These are phyloP conservation scores for Ulota crispa DNA, from an alignment of 225 moss, liverwort and hornwort genomes.

Conservation along the genomic window DNA sequence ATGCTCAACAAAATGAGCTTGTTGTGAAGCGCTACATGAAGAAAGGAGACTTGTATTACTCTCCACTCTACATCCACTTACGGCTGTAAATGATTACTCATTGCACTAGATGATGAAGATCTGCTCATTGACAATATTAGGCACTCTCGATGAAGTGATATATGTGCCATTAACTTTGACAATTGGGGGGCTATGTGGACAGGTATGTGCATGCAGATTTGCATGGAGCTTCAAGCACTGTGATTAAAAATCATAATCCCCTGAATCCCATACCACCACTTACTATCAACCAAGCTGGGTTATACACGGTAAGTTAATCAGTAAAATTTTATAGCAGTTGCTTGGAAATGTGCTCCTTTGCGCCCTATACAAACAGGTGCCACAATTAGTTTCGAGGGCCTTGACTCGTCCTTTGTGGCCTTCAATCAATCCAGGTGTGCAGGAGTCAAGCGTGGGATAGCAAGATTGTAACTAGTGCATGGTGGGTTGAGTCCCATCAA, in stretches of 20 bases:
- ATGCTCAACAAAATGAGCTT: slow-evolving; percentile 95
- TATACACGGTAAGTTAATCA: slow-evolving; percentile 61
- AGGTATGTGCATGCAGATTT: slow-evolving; percentile 96
- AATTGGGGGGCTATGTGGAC: slow-evolving; percentile 27
- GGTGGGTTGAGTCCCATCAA: slow-evolving; percentile 96
- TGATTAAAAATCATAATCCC: slow-evolving; percentile 77
- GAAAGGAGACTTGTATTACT: slow-evolving; percentile 78
- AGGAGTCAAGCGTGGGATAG: slow-evolving; percentile 99
- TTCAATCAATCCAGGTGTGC: slow-evolving; percentile 56
- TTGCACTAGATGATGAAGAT: background rate
- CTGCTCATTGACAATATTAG: background rate
- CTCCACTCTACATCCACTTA: background rate
- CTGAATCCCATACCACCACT: slow-evolving; percentile 71
- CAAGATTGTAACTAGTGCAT: slow-evolving; percentile 94
- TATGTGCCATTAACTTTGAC: slow-evolving; percentile 7
- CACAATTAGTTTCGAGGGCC: background rate
- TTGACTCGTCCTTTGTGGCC: slow-evolving; percentile 7
- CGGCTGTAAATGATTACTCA: background rate
- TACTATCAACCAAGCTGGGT: slow-evolving; percentile 87
- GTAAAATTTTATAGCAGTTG: background rate
- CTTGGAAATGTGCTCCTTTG: background rate
- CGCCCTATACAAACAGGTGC: background rate
- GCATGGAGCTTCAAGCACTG: slow-evolving; percentile 91
- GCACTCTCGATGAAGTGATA: background rate
- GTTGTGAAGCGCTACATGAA: slow-evolving; percentile 97